Evolutionary conservation across 805 yeast genomes (phyloP), one percentile per base, ranked within the genome.

Genomic region (Lipomyces sp.): DNA sequence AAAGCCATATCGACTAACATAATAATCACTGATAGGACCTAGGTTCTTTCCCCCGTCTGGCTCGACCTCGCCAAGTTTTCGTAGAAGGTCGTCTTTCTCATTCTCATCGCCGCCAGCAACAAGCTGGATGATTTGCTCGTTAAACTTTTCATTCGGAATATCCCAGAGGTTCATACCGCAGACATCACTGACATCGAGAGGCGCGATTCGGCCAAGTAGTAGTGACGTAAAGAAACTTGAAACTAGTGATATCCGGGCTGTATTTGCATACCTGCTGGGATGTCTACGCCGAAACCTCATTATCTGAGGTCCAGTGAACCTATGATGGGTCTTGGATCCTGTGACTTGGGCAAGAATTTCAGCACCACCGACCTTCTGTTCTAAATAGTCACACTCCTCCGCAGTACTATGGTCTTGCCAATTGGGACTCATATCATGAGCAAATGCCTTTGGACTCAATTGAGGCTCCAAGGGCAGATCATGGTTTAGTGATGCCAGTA

Each of bases 371-470:
- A 84, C 84, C 1, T 80, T 80, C 0, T 75, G 75, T 73, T 90
- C 95, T 72, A 91, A 87, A 42, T 76, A 82, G 35, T 79, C 74
- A 64, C 90, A 81, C 75, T 92, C 96, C 29, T 81, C 77, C 3
- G 85, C 88, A 0, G 98, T 92, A 32, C 95, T 88, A 75, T 91
- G 96, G 74, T 92, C 97, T 77, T 92, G 98, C 98, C 98, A 92
- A 75, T 93, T 92, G 7, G 97, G 97, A 3, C 96, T 88, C 53
- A 81, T 81, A 4, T 82, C 80, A 71, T 86, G 82, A 1, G 94
- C 80, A 70, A 90, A 88, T 1, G 89, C 88, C 0, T 71, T 71
- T 2, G 81, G 81, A 29, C 73, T 71, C 50, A 90, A 73, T 60
- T 72, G 90, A 1, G 79, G 82, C 48, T 80, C 75, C 59, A 90